Percentiles rank a stretch among this genome's conserved stretches.
These are phyloP conservation scores for Medicago lupulina DNA, from an alignment of 306 rosid species.

Conservation along the genomic window DNA sequence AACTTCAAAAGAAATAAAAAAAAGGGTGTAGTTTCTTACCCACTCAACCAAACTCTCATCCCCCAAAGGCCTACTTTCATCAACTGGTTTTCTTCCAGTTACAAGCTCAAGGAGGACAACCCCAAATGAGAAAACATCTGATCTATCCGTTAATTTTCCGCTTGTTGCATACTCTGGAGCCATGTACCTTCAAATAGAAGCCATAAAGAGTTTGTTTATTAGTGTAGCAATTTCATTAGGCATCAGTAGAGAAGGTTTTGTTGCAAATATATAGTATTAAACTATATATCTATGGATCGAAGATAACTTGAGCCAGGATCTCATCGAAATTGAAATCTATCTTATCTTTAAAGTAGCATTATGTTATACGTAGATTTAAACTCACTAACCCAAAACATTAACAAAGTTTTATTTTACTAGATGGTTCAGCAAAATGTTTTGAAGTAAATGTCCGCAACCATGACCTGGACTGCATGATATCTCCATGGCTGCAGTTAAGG, in stretches of 20 bases:
- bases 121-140: conserved; percentile 96
- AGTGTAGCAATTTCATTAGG: background rate
- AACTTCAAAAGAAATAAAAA: background rate
- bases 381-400: background rate
- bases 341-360: background rate
- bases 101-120: conserved; percentile 94
- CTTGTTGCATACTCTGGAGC: conserved; percentile 99
- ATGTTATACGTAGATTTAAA: no score
- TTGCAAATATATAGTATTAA: background rate
- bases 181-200: conserved; percentile 71
- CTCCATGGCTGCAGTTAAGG: background rate
- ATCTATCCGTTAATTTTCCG: conserved; percentile 92
- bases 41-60: conserved; percentile 98
- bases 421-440: no score
- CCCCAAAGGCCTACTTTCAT: conserved; percentile 75
- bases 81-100: conserved; percentile 88
- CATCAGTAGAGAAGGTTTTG: background rate
- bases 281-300: background rate
- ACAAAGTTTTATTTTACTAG: no score
- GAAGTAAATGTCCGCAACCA: no score
- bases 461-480: background rate
- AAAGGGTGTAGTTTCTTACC: conserved; percentile 55
- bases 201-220: conserved; percentile 16
- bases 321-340: no score
- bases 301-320: background rate